These are phyloP conservation scores for Phytophthora tentaculata DNA, from an alignment of 352 stramenopile genomes.

Conservation along the genomic window DNA sequence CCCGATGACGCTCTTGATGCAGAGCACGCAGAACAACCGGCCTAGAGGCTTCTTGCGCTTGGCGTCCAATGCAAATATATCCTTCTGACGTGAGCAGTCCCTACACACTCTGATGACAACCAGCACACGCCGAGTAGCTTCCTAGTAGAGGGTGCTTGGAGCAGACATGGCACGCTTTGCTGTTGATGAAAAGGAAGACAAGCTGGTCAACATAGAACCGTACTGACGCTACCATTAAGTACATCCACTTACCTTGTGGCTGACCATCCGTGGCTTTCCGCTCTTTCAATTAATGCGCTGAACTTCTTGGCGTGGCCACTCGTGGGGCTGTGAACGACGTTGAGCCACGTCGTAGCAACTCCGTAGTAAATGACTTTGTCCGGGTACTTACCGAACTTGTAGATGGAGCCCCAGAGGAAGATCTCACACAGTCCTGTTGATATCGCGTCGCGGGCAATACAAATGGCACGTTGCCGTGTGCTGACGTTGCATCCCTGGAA, in stretches of 20 bases:
- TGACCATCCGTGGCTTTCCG: slow-evolving; percentile 26
- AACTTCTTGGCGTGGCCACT: slow-evolving; percentile 45
- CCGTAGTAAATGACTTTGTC: slow-evolving; percentile 44
- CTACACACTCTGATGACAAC: slow-evolving; percentile 49
- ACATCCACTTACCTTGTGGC: slow-evolving; percentile 27
- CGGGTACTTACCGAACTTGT: slow-evolving; percentile 35
- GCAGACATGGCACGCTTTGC: slow-evolving; percentile 44
- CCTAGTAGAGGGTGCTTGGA: slow-evolving; percentile 25
- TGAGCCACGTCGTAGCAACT: slow-evolving; percentile 36
- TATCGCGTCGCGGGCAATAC: slow-evolving; percentile 27
- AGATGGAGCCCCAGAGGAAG: slow-evolving; percentile 43
- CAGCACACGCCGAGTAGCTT: slow-evolving; percentile 34
- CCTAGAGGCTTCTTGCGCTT: slow-evolving; percentile 32
- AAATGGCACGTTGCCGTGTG: slow-evolving; percentile 39
- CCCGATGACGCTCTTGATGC: slow-evolving; percentile 36
- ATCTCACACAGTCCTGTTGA: slow-evolving; percentile 43
- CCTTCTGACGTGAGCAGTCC: slow-evolving; percentile 34
- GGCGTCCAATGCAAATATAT: slow-evolving; percentile 35
- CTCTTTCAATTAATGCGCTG: slow-evolving; percentile 32
- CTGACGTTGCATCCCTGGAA: slow-evolving; percentile 28
- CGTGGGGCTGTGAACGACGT: slow-evolving; percentile 38
- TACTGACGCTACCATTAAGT: slow-evolving; percentile 9
- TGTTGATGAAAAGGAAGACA: slow-evolving; percentile 13
- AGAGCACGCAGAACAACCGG: slow-evolving; percentile 40
- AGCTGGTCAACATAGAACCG: background rate